phyloP scores from a whole-genome alignment of 2,329 filamentous ascomycete species.

The Xylariaceae sp. region DNA sequence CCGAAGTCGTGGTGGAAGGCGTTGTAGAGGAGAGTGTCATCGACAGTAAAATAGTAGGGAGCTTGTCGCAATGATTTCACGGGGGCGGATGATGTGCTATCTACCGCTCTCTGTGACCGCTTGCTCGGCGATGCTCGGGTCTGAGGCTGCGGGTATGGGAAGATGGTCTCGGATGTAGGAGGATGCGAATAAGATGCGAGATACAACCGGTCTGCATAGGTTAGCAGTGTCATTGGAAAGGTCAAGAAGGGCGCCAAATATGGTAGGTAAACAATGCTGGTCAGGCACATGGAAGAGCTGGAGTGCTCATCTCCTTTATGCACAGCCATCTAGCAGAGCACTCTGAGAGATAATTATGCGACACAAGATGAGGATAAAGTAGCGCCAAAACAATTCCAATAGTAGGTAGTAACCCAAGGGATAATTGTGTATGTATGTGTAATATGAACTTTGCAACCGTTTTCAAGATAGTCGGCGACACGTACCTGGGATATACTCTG shows the following conservation, averaged over 20 bases:
- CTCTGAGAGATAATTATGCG: slow-evolving; percentile 21
- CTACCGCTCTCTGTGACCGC: slow-evolving; percentile 70
- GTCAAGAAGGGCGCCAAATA: slow-evolving; percentile 31
- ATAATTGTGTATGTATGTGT: neutral
- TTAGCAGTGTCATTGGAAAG: slow-evolving; percentile 46
- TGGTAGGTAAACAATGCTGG: slow-evolving; percentile 23
- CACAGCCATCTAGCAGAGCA: slow-evolving; percentile 27
- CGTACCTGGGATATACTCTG: slow-evolving; percentile 95
- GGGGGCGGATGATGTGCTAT: slow-evolving; percentile 57
- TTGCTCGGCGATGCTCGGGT: slow-evolving; percentile 74
- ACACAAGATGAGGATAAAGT: neutral
- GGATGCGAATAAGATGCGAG: slow-evolving; percentile 88
- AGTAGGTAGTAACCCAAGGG: neutral
- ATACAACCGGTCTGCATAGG: slow-evolving; percentile 82
- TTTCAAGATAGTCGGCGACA: slow-evolving; percentile 22
- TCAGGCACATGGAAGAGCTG: slow-evolving; percentile 37
- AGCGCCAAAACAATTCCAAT: neutral
- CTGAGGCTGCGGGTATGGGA: slow-evolving; percentile 74
- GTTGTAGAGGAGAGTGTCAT: slow-evolving; percentile 93
- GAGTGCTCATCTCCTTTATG: slow-evolving; percentile 18
- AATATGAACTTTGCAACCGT: neutral
- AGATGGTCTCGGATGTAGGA: slow-evolving; percentile 81
- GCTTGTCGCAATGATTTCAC: slow-evolving; percentile 58
- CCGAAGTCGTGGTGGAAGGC: slow-evolving; percentile 99
- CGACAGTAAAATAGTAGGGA: slow-evolving; percentile 95